Evolutionary conservation across 2,329 filamentous ascomycete species (phyloP), one percentile per base, ranked within the genome.

Genomic region (Cladosporium oxysporum): DNA sequence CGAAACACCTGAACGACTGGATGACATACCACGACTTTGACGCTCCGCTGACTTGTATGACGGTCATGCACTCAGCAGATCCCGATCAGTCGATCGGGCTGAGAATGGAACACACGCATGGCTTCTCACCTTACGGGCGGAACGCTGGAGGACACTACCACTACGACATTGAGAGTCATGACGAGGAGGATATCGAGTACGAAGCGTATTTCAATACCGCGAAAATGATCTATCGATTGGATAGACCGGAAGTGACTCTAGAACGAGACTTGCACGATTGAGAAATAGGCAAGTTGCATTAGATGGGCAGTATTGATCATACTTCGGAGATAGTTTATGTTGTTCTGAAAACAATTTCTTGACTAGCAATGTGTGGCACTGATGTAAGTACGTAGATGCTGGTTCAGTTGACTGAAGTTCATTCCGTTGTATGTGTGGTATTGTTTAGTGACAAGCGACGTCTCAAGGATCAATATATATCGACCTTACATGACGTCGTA

Each of bases 41-140:
- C 5, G 72, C 72, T 18, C 73, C 73, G 5, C 73, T 74, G 28
- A 71, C 74, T 1, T 75, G 73, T 63, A 57, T 75, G n/a, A 70
- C 69, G 1, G 73, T 75, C 1, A 70, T 75, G 21, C 73, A 75
- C 35, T 71, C 71, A n/a, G 69, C 70, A 14, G 73, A 74, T 69
- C 69, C 73, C 18, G 71, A 67, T 5, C 69, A 73, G 66, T 65
- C 63, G 55, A 52, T 74, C 33, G 73, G 72, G 2, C 53, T 75
- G 66, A 66, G 73, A n/a, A 74, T 75, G 72, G 73, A 75, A 66
- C 73, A 75, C 66, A 75, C 73, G 55, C 73, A 75, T 66, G 72
- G 71, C 49, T 75, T 75, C 31, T 68, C 70, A 5, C 65, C 60
- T 4, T 69, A 71, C 37, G 73, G 73, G 2, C 67, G 60, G 44